Evolutionary conservation across 495 filamentous ascomycete species (phyloP).

Genomic region (Annulohypoxylon moriforme): DNA sequence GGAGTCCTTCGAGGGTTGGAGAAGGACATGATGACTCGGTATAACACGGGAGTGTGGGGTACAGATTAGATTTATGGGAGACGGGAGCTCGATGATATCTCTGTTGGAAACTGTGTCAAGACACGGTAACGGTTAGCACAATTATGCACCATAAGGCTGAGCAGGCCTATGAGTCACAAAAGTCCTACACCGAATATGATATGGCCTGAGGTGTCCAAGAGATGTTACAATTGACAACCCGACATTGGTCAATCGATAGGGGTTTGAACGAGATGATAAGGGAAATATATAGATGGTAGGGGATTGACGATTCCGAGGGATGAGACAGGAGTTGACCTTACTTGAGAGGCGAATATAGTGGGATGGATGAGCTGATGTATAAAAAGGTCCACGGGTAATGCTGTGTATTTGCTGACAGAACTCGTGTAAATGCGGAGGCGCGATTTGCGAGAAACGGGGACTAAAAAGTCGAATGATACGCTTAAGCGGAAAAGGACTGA

Average conservation of each 20-base stretch:
- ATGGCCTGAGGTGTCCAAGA: slow-evolving; percentile 37
- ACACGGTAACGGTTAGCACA: slow-evolving; percentile 43
- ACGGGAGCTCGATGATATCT: slow-evolving; percentile 28
- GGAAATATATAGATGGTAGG: slow-evolving; percentile 31
- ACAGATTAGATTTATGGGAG: slow-evolving; percentile 28
- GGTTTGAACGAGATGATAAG: slow-evolving; percentile 15
- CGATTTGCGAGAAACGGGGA: slow-evolving; percentile 13
- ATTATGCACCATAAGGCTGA: slow-evolving; percentile 45
- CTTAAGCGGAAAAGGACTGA: background rate
- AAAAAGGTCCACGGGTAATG: background rate
- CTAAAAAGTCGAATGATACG: slow-evolving; percentile 13
- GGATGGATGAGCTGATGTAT: slow-evolving; percentile 11
- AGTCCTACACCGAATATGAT: slow-evolving; percentile 41
- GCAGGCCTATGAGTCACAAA: slow-evolving; percentile 49
- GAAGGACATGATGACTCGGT: slow-evolving; percentile 58
- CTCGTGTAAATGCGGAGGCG: slow-evolving; percentile 13
- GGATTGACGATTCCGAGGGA: slow-evolving; percentile 15
- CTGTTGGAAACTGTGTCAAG: slow-evolving; percentile 44
- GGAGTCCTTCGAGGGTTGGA: slow-evolving; percentile 64
- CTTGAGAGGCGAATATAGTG: slow-evolving; percentile 17
- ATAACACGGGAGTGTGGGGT: slow-evolving; percentile 49
- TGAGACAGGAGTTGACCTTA: slow-evolving; percentile 30
- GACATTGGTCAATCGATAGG: slow-evolving; percentile 48
- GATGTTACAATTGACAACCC: slow-evolving; percentile 39
- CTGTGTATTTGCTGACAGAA: slow-evolving; percentile 8